Evolutionary conservation across 2,329 filamentous ascomycete species (phyloP).

Genomic region (Hypoxylon sp.): DNA sequence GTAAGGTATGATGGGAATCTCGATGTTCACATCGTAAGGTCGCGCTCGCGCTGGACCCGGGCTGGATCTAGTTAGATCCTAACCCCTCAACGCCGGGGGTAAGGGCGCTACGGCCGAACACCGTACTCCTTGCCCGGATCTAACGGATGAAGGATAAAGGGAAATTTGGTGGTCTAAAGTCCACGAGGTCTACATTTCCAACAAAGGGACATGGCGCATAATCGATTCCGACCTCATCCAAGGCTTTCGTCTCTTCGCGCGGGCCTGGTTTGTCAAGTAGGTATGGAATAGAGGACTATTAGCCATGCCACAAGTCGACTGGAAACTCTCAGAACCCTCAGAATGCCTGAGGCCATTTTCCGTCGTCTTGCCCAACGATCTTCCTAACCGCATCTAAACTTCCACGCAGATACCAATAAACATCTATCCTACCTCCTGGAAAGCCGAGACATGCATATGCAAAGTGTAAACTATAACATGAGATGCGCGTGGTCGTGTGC

Average conservation of each 20-base stretch:
- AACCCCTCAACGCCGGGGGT: not conserved
- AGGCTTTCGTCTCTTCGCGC: too few species aligned
- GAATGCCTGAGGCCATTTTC: too few species aligned
- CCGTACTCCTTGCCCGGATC: not conserved
- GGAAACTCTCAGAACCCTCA: too few species aligned
- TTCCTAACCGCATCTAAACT: too few species aligned
- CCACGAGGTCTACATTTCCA: not conserved
- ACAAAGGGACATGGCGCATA: not conserved
- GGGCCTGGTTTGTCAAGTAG: too few species aligned
- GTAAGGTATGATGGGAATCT: not conserved
- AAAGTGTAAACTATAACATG: too few species aligned
- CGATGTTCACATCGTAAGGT: conserved; percentile 2
- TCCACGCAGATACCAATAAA: too few species aligned
- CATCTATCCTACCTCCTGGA: too few species aligned
- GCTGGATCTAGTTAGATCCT: not conserved
- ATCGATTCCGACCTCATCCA: not conserved
- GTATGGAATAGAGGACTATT: too few species aligned
- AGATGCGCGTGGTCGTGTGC: too few species aligned
- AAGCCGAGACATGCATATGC: conserved; percentile 11
- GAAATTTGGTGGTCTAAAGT: not conserved
- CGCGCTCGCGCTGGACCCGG: not conserved
- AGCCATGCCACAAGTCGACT: not conserved
- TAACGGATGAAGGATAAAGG: not conserved
- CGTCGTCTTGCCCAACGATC: too few species aligned
- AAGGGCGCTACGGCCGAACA: not conserved